These are phyloP conservation scores for Anisodus tanguticus DNA, from an alignment of 257 asterid species.

Conservation along the genomic window DNA sequence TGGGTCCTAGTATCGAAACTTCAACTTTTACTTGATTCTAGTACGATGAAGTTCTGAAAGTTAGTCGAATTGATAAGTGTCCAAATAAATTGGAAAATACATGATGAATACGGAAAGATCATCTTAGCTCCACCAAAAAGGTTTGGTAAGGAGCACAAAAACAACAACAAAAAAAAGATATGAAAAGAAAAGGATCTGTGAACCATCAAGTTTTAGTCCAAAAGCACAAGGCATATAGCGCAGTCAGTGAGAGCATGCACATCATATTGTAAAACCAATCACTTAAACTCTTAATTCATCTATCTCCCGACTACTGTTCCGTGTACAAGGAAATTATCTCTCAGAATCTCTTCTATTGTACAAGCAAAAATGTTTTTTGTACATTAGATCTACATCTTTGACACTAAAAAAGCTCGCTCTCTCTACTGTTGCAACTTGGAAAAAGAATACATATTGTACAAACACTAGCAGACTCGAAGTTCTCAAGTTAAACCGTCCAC, in stretches of 20 bases:
- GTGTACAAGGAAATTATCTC: slow-evolving; percentile 27
- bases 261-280: slow-evolving; percentile 8
- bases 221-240: neutral
- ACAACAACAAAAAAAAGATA: neutral
- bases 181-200: neutral
- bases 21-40: neutral
- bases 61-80: neutral
- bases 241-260: neutral
- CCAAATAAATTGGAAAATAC: neutral
- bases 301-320: neutral
- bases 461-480: slow-evolving; percentile 5
- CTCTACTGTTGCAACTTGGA: slow-evolving; percentile 12
- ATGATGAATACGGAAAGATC: neutral
- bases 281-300: slow-evolving; percentile 12
- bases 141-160: neutral
- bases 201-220: neutral
- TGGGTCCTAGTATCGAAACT: neutral
- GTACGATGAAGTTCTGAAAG: neutral
- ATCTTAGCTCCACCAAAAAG: neutral
- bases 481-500: neutral
- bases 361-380: slow-evolving; percentile 30
- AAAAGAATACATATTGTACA: slow-evolving; percentile 32
- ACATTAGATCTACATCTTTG: slow-evolving; percentile 22
- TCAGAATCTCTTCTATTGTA: slow-evolving; percentile 29
- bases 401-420: slow-evolving; percentile 2